Conservation (phyloP, 2,329 filamentous ascomycete genomes). For the Aquanectria penicillioides region DNA sequence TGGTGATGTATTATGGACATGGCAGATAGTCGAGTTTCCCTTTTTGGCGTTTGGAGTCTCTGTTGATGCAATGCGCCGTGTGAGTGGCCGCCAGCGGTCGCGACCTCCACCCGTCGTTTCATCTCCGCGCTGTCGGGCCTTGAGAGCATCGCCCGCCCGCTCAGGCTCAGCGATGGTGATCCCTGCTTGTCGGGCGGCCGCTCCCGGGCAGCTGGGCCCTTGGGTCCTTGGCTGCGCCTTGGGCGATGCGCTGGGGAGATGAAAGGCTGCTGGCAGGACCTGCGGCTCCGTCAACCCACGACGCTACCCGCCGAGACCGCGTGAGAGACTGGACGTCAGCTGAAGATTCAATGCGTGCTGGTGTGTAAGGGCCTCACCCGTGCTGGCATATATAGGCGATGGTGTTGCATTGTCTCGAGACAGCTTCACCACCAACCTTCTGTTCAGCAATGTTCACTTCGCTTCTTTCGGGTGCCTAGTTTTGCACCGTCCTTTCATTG, state of each 20-base stretch:
- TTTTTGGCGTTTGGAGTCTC: not conserved
- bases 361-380: not conserved
- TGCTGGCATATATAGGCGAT: not conserved
- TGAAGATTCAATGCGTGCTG: not conserved
- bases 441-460: slow-evolving; percentile 26
- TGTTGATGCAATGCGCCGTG: not conserved
- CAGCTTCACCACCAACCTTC: not conserved
- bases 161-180: slow-evolving; percentile 8
- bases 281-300: not conserved
- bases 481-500: slow-evolving; percentile 33
- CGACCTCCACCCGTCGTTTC: slow-evolving; percentile 35
- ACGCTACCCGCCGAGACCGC: not conserved
- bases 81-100: slow-evolving; percentile 3
- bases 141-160: not conserved
- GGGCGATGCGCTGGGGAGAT: slow-evolving; percentile 29
- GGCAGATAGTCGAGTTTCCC: too few species aligned
- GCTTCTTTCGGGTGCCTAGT: slow-evolving; percentile 33
- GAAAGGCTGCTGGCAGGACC: slow-evolving; percentile 25
- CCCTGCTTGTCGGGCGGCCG: slow-evolving; percentile 30
- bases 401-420: not conserved
- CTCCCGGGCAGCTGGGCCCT: slow-evolving; percentile 19
- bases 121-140: slow-evolving; percentile 1
- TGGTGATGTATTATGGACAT: too few species aligned
- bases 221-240: not conserved
- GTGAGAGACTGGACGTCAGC: not conserved